phyloP scores from a whole-genome alignment of 352 stramenopile genomes.

The Globisporangium parvum region DNA sequence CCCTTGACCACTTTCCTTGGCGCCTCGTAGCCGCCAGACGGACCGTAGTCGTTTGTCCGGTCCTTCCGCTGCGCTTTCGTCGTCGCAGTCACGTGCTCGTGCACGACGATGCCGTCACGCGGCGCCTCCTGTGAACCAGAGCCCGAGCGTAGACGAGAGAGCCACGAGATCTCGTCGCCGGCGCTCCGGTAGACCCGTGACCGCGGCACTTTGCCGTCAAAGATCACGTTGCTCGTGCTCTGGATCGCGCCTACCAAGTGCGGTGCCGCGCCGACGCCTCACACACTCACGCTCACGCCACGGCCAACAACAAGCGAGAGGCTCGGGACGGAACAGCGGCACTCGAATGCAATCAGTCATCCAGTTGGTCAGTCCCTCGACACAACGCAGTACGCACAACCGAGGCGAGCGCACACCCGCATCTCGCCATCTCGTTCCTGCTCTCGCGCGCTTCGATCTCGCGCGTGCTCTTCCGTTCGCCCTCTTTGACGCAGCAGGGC shows the following conservation, averaged over 20 bases:
- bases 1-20: too few relatives aligned
- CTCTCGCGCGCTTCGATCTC: too few relatives aligned
- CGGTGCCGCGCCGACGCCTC: too few relatives aligned
- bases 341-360: too few relatives aligned
- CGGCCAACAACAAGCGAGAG: too few relatives aligned
- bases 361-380: too few relatives aligned
- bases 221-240: conserved; percentile 55
- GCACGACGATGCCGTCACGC: conserved; percentile 67
- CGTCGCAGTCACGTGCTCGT: conserved; percentile 73
- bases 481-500: not conserved
- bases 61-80: conserved; percentile 77
- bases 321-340: too few relatives aligned
- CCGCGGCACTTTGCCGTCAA: conserved; percentile 60
- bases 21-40: conserved; percentile 71
- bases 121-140: conserved; percentile 68
- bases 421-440: not conserved
- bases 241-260: conserved; percentile 32
- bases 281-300: too few relatives aligned
- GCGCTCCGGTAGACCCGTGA: conserved; percentile 39
- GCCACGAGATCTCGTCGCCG: conserved; percentile 69
- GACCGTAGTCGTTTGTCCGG: conserved; percentile 60
- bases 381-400: too few relatives aligned
- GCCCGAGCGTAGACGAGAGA: conserved; percentile 48
- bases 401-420: too few relatives aligned
- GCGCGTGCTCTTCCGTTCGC: not conserved